phyloP scores from a whole-genome alignment of 2,329 filamentous ascomycete genomes.

The Colletotrichum musicola region DNA sequence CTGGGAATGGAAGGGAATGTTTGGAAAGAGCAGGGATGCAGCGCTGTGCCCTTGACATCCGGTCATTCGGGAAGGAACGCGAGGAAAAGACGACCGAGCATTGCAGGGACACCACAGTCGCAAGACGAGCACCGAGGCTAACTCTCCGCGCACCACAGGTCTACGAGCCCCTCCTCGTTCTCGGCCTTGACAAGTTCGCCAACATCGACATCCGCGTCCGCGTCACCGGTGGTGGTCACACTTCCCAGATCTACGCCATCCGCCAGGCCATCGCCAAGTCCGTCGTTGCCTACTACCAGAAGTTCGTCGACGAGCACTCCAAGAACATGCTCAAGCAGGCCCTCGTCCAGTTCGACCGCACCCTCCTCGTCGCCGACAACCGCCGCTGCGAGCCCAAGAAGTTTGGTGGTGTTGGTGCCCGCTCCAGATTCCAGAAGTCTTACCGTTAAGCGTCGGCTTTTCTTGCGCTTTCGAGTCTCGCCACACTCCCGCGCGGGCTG shows the following conservation, averaged over 20 bases:
- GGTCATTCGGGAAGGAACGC: not conserved
- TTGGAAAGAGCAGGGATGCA: not conserved
- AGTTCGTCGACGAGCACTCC: conserved; percentile 99
- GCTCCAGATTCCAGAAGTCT: conserved; percentile 98
- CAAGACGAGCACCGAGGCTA: not conserved
- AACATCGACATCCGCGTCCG: conserved; percentile 97
- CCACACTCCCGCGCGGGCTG: too few species aligned
- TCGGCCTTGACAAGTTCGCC: conserved; percentile 97
- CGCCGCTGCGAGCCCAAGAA: conserved; percentile 99
- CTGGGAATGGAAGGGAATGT: not conserved
- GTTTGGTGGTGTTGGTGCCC: conserved; percentile 92
- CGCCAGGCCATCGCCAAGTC: conserved; percentile 99
- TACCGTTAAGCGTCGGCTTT: conserved; percentile 81
- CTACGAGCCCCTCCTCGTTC: conserved; percentile 98
- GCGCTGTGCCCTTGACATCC: conserved; percentile 9
- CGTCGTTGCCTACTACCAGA: conserved; percentile 95
- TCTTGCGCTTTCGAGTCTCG: conserved; percentile 36
- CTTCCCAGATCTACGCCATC: conserved; percentile 97
- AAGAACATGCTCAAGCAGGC: conserved; percentile 99
- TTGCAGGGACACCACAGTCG: not conserved
- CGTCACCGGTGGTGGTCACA: conserved; percentile 97
- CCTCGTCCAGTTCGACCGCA: conserved; percentile 95
- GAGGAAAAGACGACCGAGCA: not conserved
- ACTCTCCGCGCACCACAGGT: conserved; percentile 65
- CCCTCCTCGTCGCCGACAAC: conserved; percentile 98